Conservation (phyloP, 83 land plant species). For the Diphasiastrum complanatum region DNA sequence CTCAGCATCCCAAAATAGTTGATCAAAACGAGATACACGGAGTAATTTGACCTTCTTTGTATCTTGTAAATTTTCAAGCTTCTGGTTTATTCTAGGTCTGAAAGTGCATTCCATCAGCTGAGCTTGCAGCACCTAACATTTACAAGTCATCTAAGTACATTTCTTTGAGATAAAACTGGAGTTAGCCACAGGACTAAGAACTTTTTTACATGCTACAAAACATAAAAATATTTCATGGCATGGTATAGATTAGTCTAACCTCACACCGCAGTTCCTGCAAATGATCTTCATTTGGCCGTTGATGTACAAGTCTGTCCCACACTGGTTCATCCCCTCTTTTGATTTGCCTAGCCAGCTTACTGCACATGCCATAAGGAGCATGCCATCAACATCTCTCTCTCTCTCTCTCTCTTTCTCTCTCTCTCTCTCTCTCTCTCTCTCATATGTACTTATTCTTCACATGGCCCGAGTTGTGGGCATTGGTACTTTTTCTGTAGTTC, state of each 20-base stretch:
- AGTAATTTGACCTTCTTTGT: neutral
- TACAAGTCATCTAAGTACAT: neutral
- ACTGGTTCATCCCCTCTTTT: slow-evolving; percentile 16
- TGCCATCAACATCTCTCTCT: too few species aligned
- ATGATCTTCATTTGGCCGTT: slow-evolving; percentile 8
- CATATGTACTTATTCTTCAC: too few species aligned
- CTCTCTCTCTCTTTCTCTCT: too few species aligned
- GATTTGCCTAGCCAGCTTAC: slow-evolving; percentile 19
- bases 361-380: too few species aligned
- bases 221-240: too few species aligned
- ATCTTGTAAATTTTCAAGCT: slow-evolving; percentile 1
- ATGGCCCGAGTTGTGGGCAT: too few species aligned
- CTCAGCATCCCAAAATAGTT: slow-evolving; percentile 26
- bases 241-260: too few species aligned
- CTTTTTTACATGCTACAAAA: neutral
- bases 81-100: slow-evolving; percentile 19
- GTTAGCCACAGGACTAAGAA: neutral
- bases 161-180: neutral
- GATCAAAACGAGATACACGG: slow-evolving; percentile 18
- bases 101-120: slow-evolving; percentile 26
- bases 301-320: slow-evolving; percentile 23
- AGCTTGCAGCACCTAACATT: slow-evolving; percentile 13
- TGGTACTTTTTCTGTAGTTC: too few species aligned
- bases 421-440: too few species aligned
- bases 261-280: slow-evolving; percentile 20